Base-by-base conservation (phyloP, 2,329 filamentous ascomycete genomes). In the Hypoxylon sp. region DNA sequence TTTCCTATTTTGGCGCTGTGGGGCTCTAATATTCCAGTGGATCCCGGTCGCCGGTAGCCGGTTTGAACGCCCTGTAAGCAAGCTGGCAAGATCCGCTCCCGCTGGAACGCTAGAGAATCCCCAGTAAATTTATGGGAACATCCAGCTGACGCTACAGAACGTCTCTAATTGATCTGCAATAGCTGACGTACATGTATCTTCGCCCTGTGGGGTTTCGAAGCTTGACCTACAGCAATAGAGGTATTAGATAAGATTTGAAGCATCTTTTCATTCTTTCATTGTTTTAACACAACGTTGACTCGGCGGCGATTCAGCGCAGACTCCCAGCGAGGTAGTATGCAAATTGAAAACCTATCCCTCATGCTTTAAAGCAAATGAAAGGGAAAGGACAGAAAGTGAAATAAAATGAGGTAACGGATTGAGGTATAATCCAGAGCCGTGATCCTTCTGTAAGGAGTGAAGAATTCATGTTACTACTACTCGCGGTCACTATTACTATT, bases 1-100 rank as follows among this genome's bases (percentile, higher is more conserved):
- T 56, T 63, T 47, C 57, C 62, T 35, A 53, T 59, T 63, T 52
- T n/a, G n/a, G 53, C 5, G 37, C 52, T 26, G 46, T 59, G 46
- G 61, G 22, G 61, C 48, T 53, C 29, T 19, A 44, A 14, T 58
- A 9, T 42, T 44, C n/a, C 33, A 48, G 59, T 46, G 59, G 60
- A 37, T 26, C 52, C 42, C 39, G 29, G 47, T 31, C n/a, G 29
- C 50, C 24, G 50, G n/a, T 22, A n/a, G 42, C 17, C 19, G 33
- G 33, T 24, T 33, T 48, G 35, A 56, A 14, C 19, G 52, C 52
- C 52, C 31, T 24, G 22, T 22, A 37, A 58, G 24, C 52, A 58
- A 22, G 37, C 6, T 19, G 53, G 24, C 52, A 58, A 22, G 37
- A 11, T 19, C 58, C 58, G 48, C 58, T 61, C 29, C 39, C n/a